phyloP scores from a whole-genome alignment of 2,329 filamentous ascomycete species.

The Cyphellophora europaea region DNA sequence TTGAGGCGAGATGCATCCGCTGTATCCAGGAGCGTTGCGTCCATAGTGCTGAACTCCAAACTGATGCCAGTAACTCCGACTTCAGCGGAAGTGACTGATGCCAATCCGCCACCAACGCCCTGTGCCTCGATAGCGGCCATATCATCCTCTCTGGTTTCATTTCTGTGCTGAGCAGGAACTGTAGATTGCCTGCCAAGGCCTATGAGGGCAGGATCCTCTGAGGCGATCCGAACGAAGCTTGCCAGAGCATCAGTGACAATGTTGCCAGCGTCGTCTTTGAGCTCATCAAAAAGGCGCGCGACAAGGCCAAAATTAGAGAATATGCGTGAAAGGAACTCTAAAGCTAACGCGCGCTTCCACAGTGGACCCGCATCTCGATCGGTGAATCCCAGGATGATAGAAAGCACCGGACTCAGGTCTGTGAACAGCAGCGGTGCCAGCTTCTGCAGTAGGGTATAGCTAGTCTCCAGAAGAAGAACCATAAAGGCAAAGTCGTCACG shows the following conservation, averaged over 20 bases:
- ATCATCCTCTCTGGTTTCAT: conserved; percentile 39
- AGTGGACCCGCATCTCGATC: conserved; percentile 68
- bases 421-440: not conserved
- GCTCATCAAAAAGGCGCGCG: conserved; percentile 69
- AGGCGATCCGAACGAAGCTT: conserved; percentile 82
- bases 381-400: conserved; percentile 30
- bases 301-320: conserved; percentile 74
- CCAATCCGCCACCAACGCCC: conserved; percentile 79
- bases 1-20: conserved; percentile 87
- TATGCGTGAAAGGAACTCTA: conserved; percentile 82
- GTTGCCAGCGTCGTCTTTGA: conserved; percentile 62
- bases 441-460: conserved; percentile 3
- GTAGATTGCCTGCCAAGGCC: conserved; percentile 84
- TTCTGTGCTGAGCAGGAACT: conserved; percentile 55
- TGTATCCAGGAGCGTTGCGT: conserved; percentile 84
- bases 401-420: conserved; percentile 1
- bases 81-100: conserved; percentile 58
- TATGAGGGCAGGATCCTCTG: conserved; percentile 81
- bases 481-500: conserved; percentile 12
- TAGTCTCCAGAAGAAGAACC: conserved; percentile 6
- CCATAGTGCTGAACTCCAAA: conserved; percentile 79
- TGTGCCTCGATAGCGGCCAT: conserved; percentile 80
- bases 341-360: conserved; percentile 84
- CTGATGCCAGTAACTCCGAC: conserved; percentile 68
- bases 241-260: conserved; percentile 76